A percentile compares a stretch with the other conserved stretches of the same genome.
Evolutionary conservation across 2,329 filamentous ascomycete species (phyloP).

Genomic region (Aspergillus aculeatus): DNA sequence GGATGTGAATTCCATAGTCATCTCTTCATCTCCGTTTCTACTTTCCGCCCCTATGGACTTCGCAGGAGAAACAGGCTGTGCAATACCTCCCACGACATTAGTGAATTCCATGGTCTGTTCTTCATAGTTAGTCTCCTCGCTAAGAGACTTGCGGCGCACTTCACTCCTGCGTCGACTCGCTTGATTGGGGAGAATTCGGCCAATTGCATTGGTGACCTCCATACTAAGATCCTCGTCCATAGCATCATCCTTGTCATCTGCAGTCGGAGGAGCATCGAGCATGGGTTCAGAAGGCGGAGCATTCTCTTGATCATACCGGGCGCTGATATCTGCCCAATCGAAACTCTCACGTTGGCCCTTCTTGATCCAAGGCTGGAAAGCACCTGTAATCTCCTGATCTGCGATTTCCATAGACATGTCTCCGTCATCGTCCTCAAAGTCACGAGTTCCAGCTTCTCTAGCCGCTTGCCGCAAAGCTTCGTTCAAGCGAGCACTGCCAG

Average conservation of each 20-base stretch:
- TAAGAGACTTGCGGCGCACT: conserved; percentile 44
- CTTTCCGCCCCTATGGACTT: conserved; percentile 30
- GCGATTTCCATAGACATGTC: conserved; percentile 81
- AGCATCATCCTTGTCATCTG: conserved; percentile 37
- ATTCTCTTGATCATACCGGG: conserved; percentile 48
- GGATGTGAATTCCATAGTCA: conserved; percentile 51
- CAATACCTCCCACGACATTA: conserved; percentile 44
- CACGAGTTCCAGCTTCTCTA: conserved; percentile 70
- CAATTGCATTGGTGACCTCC: conserved; percentile 85
- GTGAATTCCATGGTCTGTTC: conserved; percentile 51
- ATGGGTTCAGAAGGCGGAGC: conserved; percentile 33
- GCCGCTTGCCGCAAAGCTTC: conserved; percentile 74
- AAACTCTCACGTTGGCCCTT: conserved; percentile 43
- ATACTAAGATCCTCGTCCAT: conserved; percentile 77
- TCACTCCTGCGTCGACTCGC: conserved; percentile 32
- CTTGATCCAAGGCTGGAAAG: conserved; percentile 51
- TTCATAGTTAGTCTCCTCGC: conserved; percentile 47
- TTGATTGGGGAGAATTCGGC: conserved; percentile 66
- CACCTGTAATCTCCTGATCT: conserved; percentile 55
- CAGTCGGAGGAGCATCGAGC: conserved; percentile 5
- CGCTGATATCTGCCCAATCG: conserved; percentile 44
- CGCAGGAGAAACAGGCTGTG: conserved; percentile 25
- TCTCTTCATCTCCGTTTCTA: conserved; percentile 43
- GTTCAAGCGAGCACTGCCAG: conserved; percentile 72
- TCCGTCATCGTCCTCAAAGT: conserved; percentile 61